These are phyloP conservation scores for Botrytis sinoallii DNA, from an alignment of 2,329 filamentous ascomycete genomes.

Conservation along the genomic window DNA sequence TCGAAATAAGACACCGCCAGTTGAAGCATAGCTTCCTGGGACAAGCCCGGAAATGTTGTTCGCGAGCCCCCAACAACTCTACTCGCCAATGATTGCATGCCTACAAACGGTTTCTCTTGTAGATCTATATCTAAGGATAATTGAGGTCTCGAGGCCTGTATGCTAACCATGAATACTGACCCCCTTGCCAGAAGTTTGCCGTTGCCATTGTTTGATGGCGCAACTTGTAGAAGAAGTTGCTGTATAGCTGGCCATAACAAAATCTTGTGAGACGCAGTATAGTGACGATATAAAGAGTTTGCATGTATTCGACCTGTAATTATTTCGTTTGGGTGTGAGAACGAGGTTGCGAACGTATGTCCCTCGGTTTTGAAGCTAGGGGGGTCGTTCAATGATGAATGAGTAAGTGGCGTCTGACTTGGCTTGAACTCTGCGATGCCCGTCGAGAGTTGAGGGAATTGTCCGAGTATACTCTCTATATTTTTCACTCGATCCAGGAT, in stretches of 20 bases:
- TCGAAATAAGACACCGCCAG: constrained; percentile 56
- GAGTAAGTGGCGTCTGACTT: constrained; percentile 31
- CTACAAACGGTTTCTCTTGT: constrained; percentile 31
- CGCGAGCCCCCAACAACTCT: constrained; percentile 31
- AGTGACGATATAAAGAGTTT: constrained; percentile 31
- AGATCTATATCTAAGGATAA: constrained; percentile 33
- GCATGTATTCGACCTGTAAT: constrained; percentile 23
- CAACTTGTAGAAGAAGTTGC: constrained; percentile 40
- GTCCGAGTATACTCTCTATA: constrained; percentile 56
- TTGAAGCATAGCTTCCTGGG: constrained; percentile 49
- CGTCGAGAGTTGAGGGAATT: constrained; percentile 25
- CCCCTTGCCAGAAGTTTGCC: constrained; percentile 42
- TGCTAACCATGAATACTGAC: constrained; percentile 38
- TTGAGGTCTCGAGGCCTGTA: constrained; percentile 30
- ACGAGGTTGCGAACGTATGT: not conserved
- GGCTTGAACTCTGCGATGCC: constrained; percentile 24
- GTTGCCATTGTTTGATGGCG: constrained; percentile 37
- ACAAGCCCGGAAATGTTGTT: constrained; percentile 39
- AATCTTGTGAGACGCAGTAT: constrained; percentile 49
- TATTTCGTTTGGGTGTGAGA: not conserved
- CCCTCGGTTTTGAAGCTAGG: not conserved
- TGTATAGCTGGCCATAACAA: constrained; percentile 49
- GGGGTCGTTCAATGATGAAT: constrained; percentile 24
- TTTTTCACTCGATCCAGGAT: constrained; percentile 55
- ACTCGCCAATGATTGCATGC: constrained; percentile 36